Evolutionary conservation across 208 protist genomes (phyloP), one percentile per base, ranked within the genome.

Genomic region (Acanthamoeba sp.): DNA sequence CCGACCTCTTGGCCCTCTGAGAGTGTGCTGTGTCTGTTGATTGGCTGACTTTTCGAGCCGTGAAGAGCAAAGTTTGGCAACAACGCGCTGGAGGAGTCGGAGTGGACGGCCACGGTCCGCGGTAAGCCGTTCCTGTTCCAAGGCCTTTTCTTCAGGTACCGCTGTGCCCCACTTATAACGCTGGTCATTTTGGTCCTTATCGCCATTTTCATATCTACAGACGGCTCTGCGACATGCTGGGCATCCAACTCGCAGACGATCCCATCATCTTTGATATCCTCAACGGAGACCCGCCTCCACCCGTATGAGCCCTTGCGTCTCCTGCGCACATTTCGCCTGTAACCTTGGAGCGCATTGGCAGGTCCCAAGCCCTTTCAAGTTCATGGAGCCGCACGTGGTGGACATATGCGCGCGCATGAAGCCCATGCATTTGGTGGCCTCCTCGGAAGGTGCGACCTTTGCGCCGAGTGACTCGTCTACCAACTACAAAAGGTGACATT

Each of bases 351-450:
- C 22, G 55, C 55, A 22, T 27, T 62, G 16, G 20, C 14, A 12
- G 78, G 78, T 87, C 12, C 78, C 78, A 18, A 29, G n/a, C 42
- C 78, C 78, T 4, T 87, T 59, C 78, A 57, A 87, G 78, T 87
- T 87, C 78, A 45, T 87, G 34, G 78, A 87, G 27, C 78, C 78
- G 5, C 78, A 87, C 32, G 42, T 87, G 5, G 48, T 59, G 32
- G 78, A 87, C 78, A 55, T 87, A 40, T n/a, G n/a, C n/a, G 78
- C 48, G 27, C 78, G 78, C 20, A 57, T 52, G n/a, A 87, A 87
- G 32, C 78, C 38, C 40, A 87, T 87, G 78, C 78, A 87, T 40
- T 27, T 87, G 24, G 78, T 87, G 20, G 78, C 78, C 22, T 76
- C 66, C 12, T 76, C 78, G 10, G 78, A 48, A 87, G 78, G 78